phyloP scores from a whole-genome alignment of 108 stramenopile genomes.

The Chaetoceros muelleri region DNA sequence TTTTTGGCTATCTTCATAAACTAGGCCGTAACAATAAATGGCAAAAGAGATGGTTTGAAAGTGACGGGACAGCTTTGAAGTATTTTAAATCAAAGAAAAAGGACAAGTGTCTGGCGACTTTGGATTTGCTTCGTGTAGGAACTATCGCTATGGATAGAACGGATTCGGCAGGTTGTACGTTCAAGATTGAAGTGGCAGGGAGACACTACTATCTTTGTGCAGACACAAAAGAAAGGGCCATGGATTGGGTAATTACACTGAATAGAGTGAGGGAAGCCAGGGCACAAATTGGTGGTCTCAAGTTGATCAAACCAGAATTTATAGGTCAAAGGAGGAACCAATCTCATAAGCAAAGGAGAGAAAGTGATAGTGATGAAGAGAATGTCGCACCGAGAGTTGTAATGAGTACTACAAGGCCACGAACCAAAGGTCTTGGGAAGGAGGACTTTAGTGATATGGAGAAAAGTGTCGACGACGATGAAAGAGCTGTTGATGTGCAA shows the following conservation, averaged over 20 bases:
- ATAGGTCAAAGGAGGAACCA: slow-evolving; percentile 7
- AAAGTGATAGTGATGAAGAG: not conserved
- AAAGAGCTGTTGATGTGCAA: not conserved
- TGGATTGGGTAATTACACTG: slow-evolving; percentile 80
- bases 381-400: not conserved
- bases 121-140: slow-evolving; percentile 72
- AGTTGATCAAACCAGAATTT: slow-evolving; percentile 44
- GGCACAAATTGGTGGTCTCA: slow-evolving; percentile 66
- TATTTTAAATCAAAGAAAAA: slow-evolving; percentile 94
- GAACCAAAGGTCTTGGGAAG: not conserved
- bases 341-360: not conserved
- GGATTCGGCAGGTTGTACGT: slow-evolving; percentile 51
- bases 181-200: slow-evolving; percentile 67
- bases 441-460: not conserved
- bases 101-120: slow-evolving; percentile 74
- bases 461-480: not conserved
- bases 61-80: slow-evolving; percentile 88
- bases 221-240: slow-evolving; percentile 52
- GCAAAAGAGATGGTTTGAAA: slow-evolving; percentile 97
- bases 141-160: slow-evolving; percentile 49
- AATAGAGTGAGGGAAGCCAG: slow-evolving; percentile 76
- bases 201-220: slow-evolving; percentile 71
- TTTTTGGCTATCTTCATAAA: slow-evolving; percentile 90
- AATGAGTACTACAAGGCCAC: not conserved
- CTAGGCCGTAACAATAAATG: slow-evolving; percentile 92